phyloP scores from a whole-genome alignment of 73 alveolate genomes.

The Symbiodinium natans region DNA sequence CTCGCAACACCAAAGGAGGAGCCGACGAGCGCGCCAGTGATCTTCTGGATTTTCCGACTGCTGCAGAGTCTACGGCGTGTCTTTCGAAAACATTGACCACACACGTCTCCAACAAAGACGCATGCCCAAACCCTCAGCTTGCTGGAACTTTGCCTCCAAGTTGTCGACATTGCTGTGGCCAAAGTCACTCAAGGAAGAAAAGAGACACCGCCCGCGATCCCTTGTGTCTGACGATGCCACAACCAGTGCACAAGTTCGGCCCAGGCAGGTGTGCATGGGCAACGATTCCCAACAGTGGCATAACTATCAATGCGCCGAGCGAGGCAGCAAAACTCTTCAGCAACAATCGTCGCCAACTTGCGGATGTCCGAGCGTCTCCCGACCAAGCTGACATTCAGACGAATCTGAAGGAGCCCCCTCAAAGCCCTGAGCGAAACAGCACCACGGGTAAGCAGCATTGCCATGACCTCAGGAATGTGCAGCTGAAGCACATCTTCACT shows the following conservation, averaged over 20 bases:
- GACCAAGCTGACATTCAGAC: background rate
- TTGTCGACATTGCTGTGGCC: background rate
- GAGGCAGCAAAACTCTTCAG: background rate
- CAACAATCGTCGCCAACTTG: background rate
- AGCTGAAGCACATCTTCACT: background rate
- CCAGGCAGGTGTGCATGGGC: background rate
- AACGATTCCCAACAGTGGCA: background rate
- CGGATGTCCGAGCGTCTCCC: constrained; percentile 2
- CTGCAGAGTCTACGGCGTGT: background rate
- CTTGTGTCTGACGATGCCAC: background rate
- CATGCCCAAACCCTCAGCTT: background rate
- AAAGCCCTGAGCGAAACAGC: background rate
- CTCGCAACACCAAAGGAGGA: background rate
- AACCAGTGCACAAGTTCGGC: background rate
- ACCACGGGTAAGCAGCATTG: background rate
- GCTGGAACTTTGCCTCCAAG: background rate
- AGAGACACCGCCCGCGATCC: background rate
- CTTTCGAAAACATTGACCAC: background rate
- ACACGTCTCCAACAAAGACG: background rate
- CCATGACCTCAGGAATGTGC: background rate
- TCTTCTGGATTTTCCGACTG: background rate
- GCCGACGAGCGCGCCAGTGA: background rate
- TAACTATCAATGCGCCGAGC: background rate
- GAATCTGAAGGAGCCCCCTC: background rate
- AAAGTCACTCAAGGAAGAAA: background rate